Base-by-base conservation (phyloP, 1,139 yeast genomes). In the Pichia sp. region DNA sequence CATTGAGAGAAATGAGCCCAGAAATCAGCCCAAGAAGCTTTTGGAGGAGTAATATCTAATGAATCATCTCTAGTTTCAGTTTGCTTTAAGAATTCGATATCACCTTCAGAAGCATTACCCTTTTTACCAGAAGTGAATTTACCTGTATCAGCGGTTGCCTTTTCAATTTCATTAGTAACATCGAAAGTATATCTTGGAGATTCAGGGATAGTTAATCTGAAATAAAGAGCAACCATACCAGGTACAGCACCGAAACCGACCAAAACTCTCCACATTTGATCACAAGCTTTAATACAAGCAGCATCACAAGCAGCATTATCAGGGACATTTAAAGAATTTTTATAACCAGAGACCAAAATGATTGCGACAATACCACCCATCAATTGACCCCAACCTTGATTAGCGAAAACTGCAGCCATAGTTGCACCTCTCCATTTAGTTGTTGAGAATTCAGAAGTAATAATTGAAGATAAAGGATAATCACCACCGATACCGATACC, bases 401-500 rank as follows among this genome's bases (percentile, higher is more conserved):
- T 84, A 41, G 95, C 89, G 64, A 84, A 84, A 43, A 84, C 95
- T 33, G 95, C 93, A 58, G 84, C 85, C 95, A 84, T 84, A 55
- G 84, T 84, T 50, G 95, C 94, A 71, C 95, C 95, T 79, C 95
- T 83, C 93, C 94, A 84, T 64, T 82, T 84, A 54, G 94, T 84
- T 45, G 94, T 83, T 28, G 95, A 75, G 57, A 84, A 84, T 68
- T 84, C 95, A 40, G 95, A 80, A 10, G 94, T 81, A 54, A 84
- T 84, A 63, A 84, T 82, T 33, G 97, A 91, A 34, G 97, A 88
- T 66, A 91, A 77, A 55, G 98, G 98, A 67, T 91, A 91, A 68
- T 91, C 98, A 74, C 97, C 98, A 70, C 98, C 98, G 58, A 91
- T 93, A 79, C 98, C 98, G 56, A 91, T 79, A 70, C 95, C 95